Conservation (phyloP, 139 green algal genomes). For the Parachlorella kessleri region DNA sequence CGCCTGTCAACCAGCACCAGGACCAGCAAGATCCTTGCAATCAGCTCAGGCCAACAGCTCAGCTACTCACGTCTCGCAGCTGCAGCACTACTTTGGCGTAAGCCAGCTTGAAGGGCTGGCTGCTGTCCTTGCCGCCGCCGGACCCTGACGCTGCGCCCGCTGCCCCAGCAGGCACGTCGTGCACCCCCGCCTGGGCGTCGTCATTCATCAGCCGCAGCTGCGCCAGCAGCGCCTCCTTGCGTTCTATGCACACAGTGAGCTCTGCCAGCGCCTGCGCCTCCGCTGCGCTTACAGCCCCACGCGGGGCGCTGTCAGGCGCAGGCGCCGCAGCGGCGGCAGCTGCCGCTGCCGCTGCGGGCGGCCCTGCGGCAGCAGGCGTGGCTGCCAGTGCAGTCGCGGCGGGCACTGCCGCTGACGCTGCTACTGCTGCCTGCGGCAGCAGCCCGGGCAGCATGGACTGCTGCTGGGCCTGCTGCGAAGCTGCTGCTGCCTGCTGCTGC, state of each 20-base stretch:
- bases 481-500: not conserved
- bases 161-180: conserved; percentile 33
- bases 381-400: not conserved
- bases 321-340: not conserved
- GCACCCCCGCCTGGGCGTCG: conserved; percentile 49
- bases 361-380: not conserved
- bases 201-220: conserved; percentile 69
- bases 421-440: not conserved
- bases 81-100: conserved; percentile 63
- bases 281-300: not conserved
- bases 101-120: conserved; percentile 42
- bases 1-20: too few species aligned
- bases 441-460: not conserved
- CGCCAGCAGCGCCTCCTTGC: conserved; percentile 68
- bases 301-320: not conserved
- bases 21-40: too few species aligned
- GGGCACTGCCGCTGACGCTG: too few species aligned
- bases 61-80: conserved; percentile 31
- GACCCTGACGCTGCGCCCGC: not conserved
- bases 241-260: conserved; percentile 51
- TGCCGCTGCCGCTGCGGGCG: not conserved
- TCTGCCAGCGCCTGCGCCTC: conserved; percentile 14
- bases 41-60: too few species aligned
- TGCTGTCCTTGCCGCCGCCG: not conserved
- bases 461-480: conserved; percentile 10